Conservation (phyloP, 805 yeast species). For the Candida ipomoeae region DNA sequence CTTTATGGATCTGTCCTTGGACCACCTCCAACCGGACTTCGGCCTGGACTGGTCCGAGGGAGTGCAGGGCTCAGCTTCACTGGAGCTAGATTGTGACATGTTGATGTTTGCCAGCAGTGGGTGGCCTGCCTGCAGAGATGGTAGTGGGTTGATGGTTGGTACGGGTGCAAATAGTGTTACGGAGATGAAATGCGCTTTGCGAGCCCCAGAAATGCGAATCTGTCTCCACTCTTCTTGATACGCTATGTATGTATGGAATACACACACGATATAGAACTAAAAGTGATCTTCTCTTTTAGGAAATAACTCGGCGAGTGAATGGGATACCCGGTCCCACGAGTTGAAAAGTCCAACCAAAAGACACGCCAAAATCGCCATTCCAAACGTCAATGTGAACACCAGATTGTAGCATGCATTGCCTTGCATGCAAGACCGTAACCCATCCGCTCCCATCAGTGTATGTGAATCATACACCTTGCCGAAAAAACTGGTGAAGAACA, state of each 20-base stretch:
- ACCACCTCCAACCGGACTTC: neutral
- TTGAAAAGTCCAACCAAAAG: slow-evolving; percentile 16
- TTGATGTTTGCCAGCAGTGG: neutral
- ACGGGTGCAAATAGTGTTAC: slow-evolving; percentile 2
- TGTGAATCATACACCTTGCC: slow-evolving; percentile 59
- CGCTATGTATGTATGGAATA: neutral
- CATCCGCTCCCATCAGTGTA: slow-evolving; percentile 18
- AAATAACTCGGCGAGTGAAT: neutral
- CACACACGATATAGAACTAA: neutral
- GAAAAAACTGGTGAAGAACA: slow-evolving; percentile 56
- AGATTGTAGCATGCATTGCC: slow-evolving; percentile 35
- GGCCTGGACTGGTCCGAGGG: neutral
- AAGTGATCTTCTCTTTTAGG: neutral
- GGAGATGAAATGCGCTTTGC: neutral
- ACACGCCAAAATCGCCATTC: slow-evolving; percentile 27
- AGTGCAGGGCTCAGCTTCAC: neutral
- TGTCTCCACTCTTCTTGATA: neutral
- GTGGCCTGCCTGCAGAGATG: neutral
- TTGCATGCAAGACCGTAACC: slow-evolving; percentile 22
- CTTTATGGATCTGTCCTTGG: neutral
- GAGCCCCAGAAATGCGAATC: slow-evolving; percentile 1
- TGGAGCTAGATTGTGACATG: neutral
- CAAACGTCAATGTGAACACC: slow-evolving; percentile 39
- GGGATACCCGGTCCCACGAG: slow-evolving; percentile 9
- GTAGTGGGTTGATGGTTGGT: neutral